Evolutionary conservation across 768 basidiomycete genomes (phyloP).

Genomic region (Psilocybe cyanescens): DNA sequence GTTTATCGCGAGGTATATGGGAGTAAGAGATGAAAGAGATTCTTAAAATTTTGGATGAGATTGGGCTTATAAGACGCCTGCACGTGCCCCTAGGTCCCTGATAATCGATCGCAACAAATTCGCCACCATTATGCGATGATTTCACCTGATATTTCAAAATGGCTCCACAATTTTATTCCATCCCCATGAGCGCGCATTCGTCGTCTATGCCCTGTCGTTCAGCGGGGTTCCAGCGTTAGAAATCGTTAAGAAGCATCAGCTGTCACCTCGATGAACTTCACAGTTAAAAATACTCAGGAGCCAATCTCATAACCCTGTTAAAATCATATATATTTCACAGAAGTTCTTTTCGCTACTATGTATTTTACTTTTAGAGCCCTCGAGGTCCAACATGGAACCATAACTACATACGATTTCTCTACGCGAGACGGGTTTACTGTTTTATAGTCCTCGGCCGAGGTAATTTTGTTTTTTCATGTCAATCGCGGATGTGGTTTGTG

Average conservation of each 20-base stretch:
- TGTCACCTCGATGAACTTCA: background rate
- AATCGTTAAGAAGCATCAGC: background rate
- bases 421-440: conserved; percentile 18
- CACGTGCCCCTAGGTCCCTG: conserved; percentile 38
- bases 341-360: no score
- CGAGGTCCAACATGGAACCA: background rate
- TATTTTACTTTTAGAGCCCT: no score
- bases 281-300: background rate
- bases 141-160: conserved; percentile 15
- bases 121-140: conserved; percentile 15
- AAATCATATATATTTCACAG: no score
- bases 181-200: no score
- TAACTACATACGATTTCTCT: conserved; percentile 7
- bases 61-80: conserved; percentile 31
- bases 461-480: conserved; percentile 13
- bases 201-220: no score
- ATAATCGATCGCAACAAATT: conserved; percentile 33
- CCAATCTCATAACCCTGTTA: background rate
- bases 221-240: background rate
- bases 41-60: conserved; percentile 22
- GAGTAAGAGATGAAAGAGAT: conserved; percentile 28
- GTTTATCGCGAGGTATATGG: conserved; percentile 26
- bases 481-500: conserved; percentile 9
- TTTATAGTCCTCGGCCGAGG: conserved; percentile 19
- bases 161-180: conserved; percentile 17